Evolutionary conservation across 2,329 filamentous ascomycete genomes (phyloP), one percentile per base, ranked within the genome.

Genomic region (Fusarium bulbicola): DNA sequence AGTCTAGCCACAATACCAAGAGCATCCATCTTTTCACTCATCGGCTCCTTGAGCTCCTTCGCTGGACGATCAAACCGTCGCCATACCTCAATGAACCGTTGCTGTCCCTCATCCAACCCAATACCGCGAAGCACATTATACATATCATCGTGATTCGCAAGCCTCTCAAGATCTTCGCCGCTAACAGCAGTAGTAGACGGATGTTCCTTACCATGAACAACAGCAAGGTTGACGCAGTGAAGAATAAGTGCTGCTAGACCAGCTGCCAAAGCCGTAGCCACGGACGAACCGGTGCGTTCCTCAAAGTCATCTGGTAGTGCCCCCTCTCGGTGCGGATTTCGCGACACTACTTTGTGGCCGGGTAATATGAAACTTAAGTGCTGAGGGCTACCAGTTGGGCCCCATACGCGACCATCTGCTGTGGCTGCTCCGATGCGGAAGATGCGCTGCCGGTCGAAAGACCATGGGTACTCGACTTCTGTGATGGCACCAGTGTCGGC

Each of bases 261-360:
- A 3, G 78, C 66, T 5, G 75, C 79, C 5, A 81, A 58, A 1
- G 80, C 79, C 7, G 79, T 80, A 6, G 79, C 74, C 0, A 80
- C 61, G 12, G 74, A 78, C 0, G 73, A 79, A 1, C 78, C 66
- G 1, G 72, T 68, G 2, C 24, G 57, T 14, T 73, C 57, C 14
- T 73, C 66, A 36, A 54, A 52, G 8, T 30, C 60, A 9, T 59
- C 36, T 28, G 47, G 66, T 5, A 63, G 37, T 5, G 59, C 49
- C 1, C 45, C 28, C 15, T 56, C 52, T 7, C 32, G 26, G 5
- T 43, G 58, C 1, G 52, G 43, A 16, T 52, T 56, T 9, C 28
- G 45, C 1, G 58, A 39, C 1, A 60, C 40, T 2, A 71, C 60
- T 6, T 68, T 52, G 32, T 65, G 59, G 8, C 64, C 64, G 0